A percentile compares a stretch with the other conserved stretches of the same genome.
These are phyloP conservation scores for Tuber melanosporum DNA, from an alignment of 495 filamentous ascomycete species.

Conservation along the genomic window DNA sequence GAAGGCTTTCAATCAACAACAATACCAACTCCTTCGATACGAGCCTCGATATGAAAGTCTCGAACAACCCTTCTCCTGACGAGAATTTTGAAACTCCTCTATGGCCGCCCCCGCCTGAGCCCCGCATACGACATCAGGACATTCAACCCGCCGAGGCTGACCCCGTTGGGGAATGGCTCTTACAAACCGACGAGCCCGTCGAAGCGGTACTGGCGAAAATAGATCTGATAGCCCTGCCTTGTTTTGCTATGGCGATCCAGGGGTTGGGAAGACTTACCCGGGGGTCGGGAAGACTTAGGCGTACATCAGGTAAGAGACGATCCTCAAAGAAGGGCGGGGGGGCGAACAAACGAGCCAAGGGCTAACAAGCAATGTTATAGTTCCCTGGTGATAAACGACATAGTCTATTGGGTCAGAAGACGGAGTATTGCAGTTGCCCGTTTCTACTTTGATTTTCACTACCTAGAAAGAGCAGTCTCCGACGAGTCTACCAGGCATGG, in stretches of 20 bases:
- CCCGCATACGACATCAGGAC: constrained; percentile 3
- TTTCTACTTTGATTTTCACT: constrained; percentile 1
- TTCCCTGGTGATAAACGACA: background rate
- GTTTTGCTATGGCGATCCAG: background rate
- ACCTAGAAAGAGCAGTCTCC: background rate
- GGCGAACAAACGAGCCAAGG: background rate
- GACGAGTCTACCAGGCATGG: background rate
- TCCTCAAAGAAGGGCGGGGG: background rate
- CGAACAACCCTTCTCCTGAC: background rate
- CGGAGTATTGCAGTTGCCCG: background rate
- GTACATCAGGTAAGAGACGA: background rate
- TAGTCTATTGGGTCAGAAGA: background rate
- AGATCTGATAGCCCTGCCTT: background rate
- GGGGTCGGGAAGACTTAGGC: background rate
- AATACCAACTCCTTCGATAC: background rate
- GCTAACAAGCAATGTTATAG: background rate
- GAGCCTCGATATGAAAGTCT: background rate
- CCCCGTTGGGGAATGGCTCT: background rate
- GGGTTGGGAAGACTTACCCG: background rate
- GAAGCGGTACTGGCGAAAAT: background rate
- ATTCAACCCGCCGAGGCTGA: background rate
- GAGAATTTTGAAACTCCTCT: background rate
- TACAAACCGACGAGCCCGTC: background rate
- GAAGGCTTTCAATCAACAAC: background rate
- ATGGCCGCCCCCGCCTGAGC: background rate